Percentiles rank a stretch among this genome's conserved stretches.
These are phyloP conservation scores for Sanguinoderma infundibulare DNA, from an alignment of 1,284 basidiomycete species.

Conservation along the genomic window DNA sequence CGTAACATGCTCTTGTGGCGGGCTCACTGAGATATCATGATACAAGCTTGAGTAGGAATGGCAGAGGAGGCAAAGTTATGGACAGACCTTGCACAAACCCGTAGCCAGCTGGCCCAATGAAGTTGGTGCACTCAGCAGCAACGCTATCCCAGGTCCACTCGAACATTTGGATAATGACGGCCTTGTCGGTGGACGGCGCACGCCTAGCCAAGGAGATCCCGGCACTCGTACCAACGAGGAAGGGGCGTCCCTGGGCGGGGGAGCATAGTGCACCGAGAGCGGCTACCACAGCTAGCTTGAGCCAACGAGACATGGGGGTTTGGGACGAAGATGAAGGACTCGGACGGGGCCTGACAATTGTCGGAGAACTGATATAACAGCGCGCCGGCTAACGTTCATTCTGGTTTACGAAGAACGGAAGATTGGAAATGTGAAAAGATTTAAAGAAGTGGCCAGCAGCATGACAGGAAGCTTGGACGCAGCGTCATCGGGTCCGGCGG, in stretches of 20 bases:
- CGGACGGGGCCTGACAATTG: background rate
- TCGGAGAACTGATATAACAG: background rate
- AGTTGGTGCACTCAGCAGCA: conserved; percentile 65
- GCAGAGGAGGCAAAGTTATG: background rate
- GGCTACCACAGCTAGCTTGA: conserved; percentile 1
- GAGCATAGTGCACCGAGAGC: background rate
- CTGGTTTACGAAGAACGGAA: background rate
- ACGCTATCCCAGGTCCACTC: conserved; percentile 52
- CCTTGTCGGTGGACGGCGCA: conserved; percentile 22
- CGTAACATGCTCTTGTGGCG: conserved; percentile 50
- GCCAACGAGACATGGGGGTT: conserved; percentile 9
- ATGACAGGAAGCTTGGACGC: background rate
- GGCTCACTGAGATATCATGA: conserved; percentile 44
- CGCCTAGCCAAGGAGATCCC: conserved; percentile 6
- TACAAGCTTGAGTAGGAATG: background rate
- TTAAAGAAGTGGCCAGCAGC: background rate
- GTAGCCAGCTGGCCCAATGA: conserved; percentile 69
- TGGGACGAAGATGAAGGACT: background rate
- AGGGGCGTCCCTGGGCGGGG: conserved; percentile 1
- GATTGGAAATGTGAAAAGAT: conserved; percentile 9
- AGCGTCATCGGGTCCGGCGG: conserved; percentile 2
- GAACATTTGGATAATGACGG: conserved; percentile 40
- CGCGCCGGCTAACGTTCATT: background rate
- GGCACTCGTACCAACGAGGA: background rate
- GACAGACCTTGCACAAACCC: conserved; percentile 65